Conservation (phyloP, 2,329 filamentous ascomycete genomes). For the Colletotrichum tanaceti region DNA sequence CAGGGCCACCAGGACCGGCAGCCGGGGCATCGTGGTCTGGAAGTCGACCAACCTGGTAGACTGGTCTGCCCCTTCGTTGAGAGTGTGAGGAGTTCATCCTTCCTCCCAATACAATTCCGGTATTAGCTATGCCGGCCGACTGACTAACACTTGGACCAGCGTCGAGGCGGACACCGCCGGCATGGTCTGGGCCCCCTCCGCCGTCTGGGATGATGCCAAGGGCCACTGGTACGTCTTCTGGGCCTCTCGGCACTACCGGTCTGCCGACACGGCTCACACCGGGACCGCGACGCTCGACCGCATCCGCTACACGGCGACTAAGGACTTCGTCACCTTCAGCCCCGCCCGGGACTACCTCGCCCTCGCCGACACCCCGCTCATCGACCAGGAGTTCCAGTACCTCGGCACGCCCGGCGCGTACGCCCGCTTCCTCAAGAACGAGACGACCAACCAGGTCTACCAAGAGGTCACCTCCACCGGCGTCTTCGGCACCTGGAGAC, state of each 20-base stretch:
- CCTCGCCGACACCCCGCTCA: conserved; percentile 55
- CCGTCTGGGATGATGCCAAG: conserved; percentile 50
- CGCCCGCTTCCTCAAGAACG: conserved; percentile 63
- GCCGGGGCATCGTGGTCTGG: conserved; percentile 52
- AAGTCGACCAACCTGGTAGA: conserved; percentile 50
- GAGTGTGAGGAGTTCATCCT: conserved; percentile 38
- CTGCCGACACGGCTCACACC: conserved; percentile 57
- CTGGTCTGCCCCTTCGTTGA: conserved; percentile 48
- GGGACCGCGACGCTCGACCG: conserved; percentile 54
- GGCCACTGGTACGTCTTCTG: conserved; percentile 61
- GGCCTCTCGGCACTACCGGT: conserved; percentile 58
- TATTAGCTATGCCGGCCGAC: too few species aligned
- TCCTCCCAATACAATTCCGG: too few species aligned
- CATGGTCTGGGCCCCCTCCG: conserved; percentile 54
- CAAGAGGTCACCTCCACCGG: conserved; percentile 58
- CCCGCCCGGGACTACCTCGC: conserved; percentile 58
- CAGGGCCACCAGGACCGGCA: conserved; percentile 49
- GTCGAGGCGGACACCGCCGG: conserved; percentile 50
- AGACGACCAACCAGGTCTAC: conserved; percentile 60
- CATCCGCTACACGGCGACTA: conserved; percentile 63
- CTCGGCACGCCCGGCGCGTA: conserved; percentile 55
- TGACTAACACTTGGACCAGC: conserved; percentile 38
- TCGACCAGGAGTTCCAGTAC: conserved; percentile 61
- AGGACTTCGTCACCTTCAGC: conserved; percentile 62
- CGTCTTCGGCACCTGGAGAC: conserved; percentile 61